Conservation (phyloP, 2,329 filamentous ascomycete genomes). For the Tricladium varicosporioides region DNA sequence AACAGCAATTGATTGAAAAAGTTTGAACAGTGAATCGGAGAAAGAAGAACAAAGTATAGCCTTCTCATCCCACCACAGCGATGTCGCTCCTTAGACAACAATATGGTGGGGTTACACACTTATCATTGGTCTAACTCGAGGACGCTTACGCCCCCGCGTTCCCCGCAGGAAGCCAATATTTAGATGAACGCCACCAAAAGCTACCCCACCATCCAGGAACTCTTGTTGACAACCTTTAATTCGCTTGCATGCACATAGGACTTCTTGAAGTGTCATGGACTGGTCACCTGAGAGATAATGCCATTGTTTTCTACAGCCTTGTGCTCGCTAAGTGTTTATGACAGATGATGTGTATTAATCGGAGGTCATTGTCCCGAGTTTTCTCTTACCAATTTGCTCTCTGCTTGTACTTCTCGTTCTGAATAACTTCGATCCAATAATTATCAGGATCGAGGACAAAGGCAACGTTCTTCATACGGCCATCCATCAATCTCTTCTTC, state of each 20-base stretch:
- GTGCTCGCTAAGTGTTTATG: no score
- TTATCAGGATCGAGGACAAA: conserved; percentile 87
- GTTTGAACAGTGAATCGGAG: no score
- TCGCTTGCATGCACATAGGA: not conserved
- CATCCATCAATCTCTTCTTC: conserved; percentile 95
- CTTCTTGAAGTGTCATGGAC: not conserved
- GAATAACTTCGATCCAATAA: conserved; percentile 79
- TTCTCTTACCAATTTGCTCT: conserved; percentile 26
- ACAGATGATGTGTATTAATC: no score
- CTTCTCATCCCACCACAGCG: no score
- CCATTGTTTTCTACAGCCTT: not conserved
- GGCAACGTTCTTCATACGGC: conserved; percentile 88
- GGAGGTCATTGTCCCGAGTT: no score
- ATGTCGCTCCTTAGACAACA: no score
- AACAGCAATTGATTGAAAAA: no score
- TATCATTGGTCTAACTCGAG: no score
- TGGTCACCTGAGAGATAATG: conserved; percentile 3
- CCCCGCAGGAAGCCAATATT: conserved; percentile 9
- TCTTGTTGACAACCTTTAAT: not conserved
- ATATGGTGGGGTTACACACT: no score
- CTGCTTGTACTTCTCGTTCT: conserved; percentile 67
- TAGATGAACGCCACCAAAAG: not conserved
- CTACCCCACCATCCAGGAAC: conserved; percentile 22
- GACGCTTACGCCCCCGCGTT: conserved; percentile 14
- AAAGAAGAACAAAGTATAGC: no score